Percentiles rank a stretch among this genome's conserved stretches.
These are phyloP conservation scores for Vaccinium darrowii DNA, from an alignment of 148 eudicot species.

Conservation along the genomic window DNA sequence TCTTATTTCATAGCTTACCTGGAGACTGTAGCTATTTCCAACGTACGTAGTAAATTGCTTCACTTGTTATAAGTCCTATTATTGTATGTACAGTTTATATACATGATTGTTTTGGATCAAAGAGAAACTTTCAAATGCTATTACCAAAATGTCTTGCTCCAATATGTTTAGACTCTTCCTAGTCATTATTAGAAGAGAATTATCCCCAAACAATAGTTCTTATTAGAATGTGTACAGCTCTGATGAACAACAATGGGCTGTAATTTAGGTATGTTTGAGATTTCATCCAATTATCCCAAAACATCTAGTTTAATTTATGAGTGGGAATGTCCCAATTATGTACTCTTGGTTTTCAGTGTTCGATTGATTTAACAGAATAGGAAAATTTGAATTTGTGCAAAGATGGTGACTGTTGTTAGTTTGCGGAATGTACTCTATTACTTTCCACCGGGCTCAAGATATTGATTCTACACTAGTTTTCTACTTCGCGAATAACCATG, in stretches of 20 bases:
- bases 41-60: slow-evolving; percentile 47
- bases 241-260: background rate
- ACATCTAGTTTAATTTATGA: background rate
- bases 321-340: background rate
- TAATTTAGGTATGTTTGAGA: background rate
- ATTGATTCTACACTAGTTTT: background rate
- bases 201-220: background rate
- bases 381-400: slow-evolving; percentile 4
- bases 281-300: background rate
- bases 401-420: background rate
- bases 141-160: background rate
- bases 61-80: background rate
- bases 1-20: slow-evolving; percentile 87
- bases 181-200: background rate
- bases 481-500: background rate
- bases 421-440: background rate
- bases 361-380: background rate
- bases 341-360: background rate
- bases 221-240: no score
- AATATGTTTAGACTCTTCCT: background rate
- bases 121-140: background rate
- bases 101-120: background rate
- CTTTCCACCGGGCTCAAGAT: background rate
- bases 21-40: slow-evolving; percentile 89
- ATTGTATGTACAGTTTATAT: slow-evolving; percentile 2